phyloP scores from a whole-genome alignment of 257 asterid genomes.

The Solanum rostratum region DNA sequence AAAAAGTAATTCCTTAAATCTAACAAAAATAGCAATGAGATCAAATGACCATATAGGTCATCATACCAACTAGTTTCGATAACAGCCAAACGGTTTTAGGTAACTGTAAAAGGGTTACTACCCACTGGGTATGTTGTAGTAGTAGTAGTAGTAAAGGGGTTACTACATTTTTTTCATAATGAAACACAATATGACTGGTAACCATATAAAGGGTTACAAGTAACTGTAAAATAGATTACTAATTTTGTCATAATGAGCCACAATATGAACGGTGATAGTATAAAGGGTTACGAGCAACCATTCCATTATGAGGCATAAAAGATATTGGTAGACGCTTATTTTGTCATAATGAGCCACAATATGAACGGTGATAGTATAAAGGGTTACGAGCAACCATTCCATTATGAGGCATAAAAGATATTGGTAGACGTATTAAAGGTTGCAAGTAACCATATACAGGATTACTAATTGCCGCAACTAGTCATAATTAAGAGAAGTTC shows the following conservation, averaged over 20 bases:
- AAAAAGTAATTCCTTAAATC: background rate
- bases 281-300: background rate
- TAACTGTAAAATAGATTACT: background rate
- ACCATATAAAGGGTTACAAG: background rate
- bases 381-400: background rate
- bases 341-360: background rate
- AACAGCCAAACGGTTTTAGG: background rate
- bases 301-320: too few relatives aligned
- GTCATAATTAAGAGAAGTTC: too few relatives aligned
- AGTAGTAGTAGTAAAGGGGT: background rate
- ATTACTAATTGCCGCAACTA: too few relatives aligned
- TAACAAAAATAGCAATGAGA: background rate
- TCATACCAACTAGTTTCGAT: background rate
- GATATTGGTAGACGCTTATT: too few relatives aligned
- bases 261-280: background rate
- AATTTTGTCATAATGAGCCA: background rate
- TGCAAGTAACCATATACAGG: too few relatives aligned
- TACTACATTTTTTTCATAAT: background rate
- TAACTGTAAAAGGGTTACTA: background rate
- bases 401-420: too few relatives aligned
- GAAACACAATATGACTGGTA: background rate
- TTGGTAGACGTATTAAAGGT: too few relatives aligned
- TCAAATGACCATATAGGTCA: background rate
- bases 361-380: background rate
- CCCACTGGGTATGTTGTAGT: too few relatives aligned